Conservation (phyloP, 257 asterid species). For the Solanum tarijense region DNA sequence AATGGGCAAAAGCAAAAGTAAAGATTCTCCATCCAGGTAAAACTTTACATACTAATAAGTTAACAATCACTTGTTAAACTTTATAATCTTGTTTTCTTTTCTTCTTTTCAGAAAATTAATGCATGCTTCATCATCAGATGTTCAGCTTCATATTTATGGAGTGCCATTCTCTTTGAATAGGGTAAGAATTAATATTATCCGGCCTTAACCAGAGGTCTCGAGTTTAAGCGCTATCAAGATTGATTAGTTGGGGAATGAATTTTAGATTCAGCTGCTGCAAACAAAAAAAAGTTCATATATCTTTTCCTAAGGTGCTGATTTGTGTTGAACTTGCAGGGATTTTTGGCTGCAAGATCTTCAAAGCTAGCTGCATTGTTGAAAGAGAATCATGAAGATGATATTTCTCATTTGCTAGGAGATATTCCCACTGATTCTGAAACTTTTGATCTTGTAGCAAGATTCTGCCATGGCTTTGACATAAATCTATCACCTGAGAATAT, state of each 20-base stretch:
- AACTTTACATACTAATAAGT: neutral
- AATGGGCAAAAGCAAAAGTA: constrained; percentile 32
- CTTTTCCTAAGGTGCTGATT: neutral
- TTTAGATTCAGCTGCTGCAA: neutral
- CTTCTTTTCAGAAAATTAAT: constrained; percentile 32
- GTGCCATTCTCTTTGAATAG: constrained; percentile 31
- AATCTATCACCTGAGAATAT: constrained; percentile 47
- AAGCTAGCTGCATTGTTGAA: constrained; percentile 32
- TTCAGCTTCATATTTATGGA: constrained; percentile 44
- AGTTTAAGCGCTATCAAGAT: neutral
- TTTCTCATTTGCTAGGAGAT: constrained; percentile 32
- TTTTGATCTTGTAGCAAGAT: constrained; percentile 60
- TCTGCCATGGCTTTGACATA: constrained; percentile 66
- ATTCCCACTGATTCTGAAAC: constrained; percentile 53
- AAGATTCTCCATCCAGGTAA: constrained; percentile 28
- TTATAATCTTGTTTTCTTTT: neutral
- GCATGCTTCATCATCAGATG: constrained; percentile 28
- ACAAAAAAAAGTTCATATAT: no score
- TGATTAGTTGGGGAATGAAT: neutral
- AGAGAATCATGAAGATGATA: constrained; percentile 31
- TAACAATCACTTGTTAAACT: neutral
- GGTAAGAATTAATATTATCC: constrained; percentile 11
- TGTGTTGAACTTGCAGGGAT: constrained; percentile 26
- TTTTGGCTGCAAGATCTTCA: constrained; percentile 49
- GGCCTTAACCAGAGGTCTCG: neutral